phyloP scores from a whole-genome alignment of 768 basidiomycete species.

The Kwoniella mangroviensis region DNA sequence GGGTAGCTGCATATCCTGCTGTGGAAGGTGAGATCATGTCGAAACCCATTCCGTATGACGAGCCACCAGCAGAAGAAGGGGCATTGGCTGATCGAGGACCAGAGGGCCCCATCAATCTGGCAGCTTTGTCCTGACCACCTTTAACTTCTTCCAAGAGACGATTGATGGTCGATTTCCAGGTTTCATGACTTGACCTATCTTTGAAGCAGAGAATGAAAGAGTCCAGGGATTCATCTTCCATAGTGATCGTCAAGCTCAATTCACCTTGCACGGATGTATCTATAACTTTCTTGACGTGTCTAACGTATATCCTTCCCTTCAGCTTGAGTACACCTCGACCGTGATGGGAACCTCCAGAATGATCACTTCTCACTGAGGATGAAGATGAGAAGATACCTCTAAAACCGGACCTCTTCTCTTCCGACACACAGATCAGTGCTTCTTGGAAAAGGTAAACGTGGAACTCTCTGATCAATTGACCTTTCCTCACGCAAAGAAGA shows the following conservation, averaged over 20 bases:
- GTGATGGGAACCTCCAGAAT: constrained; percentile 23
- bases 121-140: constrained; percentile 28
- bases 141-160: constrained; percentile 64
- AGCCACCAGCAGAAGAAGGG: constrained; percentile 1
- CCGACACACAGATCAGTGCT: constrained; percentile 96
- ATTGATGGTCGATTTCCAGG: constrained; percentile 85
- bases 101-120: constrained; percentile 41
- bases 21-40: constrained; percentile 32
- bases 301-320: constrained; percentile 93
- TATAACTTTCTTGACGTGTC: constrained; percentile 87
- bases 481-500: constrained; percentile 83
- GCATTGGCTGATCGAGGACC: constrained; percentile 27
- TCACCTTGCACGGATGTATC: constrained; percentile 73
- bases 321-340: constrained; percentile 69
- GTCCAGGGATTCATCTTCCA: constrained; percentile 92
- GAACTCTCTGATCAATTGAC: constrained; percentile 87
- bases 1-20: constrained; percentile 22
- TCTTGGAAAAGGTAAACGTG: constrained; percentile 96
- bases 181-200: constrained; percentile 82
- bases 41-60: constrained; percentile 22
- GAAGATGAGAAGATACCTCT: constrained; percentile 69
- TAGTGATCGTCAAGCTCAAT: constrained; percentile 92
- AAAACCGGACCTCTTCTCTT: constrained; percentile 86
- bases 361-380: constrained; percentile 36
- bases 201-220: constrained; percentile 96